Evolutionary conservation across 352 stramenopile genomes (phyloP), one percentile per base, ranked within the genome.

Genomic region (Phytophthora aleatoria): DNA sequence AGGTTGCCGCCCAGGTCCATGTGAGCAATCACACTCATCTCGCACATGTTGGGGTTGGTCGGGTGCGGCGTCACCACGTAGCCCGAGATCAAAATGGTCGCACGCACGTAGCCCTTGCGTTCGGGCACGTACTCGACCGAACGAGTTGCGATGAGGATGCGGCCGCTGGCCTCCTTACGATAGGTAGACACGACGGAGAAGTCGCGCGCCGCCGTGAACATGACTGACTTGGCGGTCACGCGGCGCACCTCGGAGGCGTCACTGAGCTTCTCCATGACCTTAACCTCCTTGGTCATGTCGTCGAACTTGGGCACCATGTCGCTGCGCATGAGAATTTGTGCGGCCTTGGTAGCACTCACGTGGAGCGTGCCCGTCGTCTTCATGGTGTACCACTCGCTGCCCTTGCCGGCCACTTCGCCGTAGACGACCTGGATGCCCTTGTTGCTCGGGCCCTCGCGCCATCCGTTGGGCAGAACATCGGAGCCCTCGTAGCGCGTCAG

Each of bases 351-450:
- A 24, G 82, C 76, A 50, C 71, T 83, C 38, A 88, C 83, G 41
- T 77, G 52, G 13, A 94, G 57, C 68, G 64, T 81, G 48, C 78
- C 82, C 12, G 76, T 85, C 2, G 83, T 91, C 64, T 80, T 79
- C 80, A 94, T 92, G 0, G 83, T 85, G 63, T 83, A 83, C 85
- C 85, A 94, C 28, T 82, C 69, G 67, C 66, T 88, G 58, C 52
- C 52, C 27, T 59, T 59, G 26, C 78, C 80, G 20, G 69, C 43
- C 4, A 91, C 70, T 15, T 88, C 77, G 31, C 82, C 84, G 66
- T 89, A 89, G 36, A 87, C 70, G 30, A 94, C 86, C 56, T 91
- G 76, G 60, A 91, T 89, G 55, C 82, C 83, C 48, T 92, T 81
- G 51, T 64, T 91, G 39, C 70, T 65, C 0, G 86, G 86, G 16